Conservation (phyloP, 2,329 filamentous ascomycete species). For the Cordyceps farinosa region DNA sequence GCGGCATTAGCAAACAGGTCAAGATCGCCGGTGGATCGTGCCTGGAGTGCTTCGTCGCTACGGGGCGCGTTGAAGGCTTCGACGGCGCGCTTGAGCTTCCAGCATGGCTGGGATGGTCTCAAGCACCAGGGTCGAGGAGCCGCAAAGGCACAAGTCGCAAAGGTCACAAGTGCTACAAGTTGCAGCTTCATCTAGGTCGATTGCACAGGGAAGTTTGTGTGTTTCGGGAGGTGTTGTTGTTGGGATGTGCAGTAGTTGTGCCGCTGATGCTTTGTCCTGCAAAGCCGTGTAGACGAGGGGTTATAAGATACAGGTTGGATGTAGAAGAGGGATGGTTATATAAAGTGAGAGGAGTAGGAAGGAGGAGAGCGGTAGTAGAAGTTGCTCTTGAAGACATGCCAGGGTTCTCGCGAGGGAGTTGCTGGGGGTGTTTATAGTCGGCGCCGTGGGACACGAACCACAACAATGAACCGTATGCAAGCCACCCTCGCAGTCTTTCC, state of each 20-base stretch:
- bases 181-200: not conserved
- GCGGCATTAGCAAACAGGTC: conserved; percentile 38
- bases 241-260: not conserved
- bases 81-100: conserved; percentile 36
- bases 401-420: not conserved
- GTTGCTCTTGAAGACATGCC: too few relatives aligned
- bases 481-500: not conserved
- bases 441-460: not conserved
- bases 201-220: not conserved
- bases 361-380: not conserved
- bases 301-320: too few relatives aligned
- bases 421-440: not conserved
- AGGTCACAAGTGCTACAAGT: not conserved
- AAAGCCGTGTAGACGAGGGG: not conserved
- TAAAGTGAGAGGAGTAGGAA: not conserved
- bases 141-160: not conserved
- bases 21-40: conserved; percentile 32
- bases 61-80: conserved; percentile 29
- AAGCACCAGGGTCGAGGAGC: conserved; percentile 7
- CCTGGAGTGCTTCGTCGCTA: conserved; percentile 28
- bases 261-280: not conserved
- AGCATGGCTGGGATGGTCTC: not conserved
- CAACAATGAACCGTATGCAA: not conserved
- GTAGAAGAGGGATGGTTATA: not conserved
- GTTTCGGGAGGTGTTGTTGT: not conserved